Evolutionary conservation across 78 protist species (phyloP).

Genomic region (Dictyostelium intermedium): DNA sequence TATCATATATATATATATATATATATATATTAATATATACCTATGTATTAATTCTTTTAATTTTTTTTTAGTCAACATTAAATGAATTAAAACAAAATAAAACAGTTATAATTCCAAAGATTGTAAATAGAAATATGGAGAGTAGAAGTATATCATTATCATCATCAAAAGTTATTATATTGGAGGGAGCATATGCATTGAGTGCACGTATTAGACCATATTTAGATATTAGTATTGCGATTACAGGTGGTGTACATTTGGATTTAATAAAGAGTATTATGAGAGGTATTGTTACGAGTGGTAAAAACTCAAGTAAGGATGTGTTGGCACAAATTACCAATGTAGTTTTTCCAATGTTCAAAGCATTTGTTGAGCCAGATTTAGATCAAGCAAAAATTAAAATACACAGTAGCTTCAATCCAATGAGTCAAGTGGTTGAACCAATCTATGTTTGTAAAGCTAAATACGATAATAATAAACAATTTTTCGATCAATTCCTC

Average conservation of each 20-base stretch:
- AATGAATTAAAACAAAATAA: slow-evolving; percentile 48
- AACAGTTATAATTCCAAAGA: slow-evolving; percentile 61
- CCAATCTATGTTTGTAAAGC: slow-evolving; percentile 72
- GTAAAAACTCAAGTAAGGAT: slow-evolving; percentile 70
- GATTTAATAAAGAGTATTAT: slow-evolving; percentile 81
- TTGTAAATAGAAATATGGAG: slow-evolving; percentile 60
- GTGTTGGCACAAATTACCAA: slow-evolving; percentile 81
- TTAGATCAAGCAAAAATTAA: slow-evolving; percentile 75
- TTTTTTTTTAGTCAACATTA: slow-evolving; percentile 21
- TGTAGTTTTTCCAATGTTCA: slow-evolving; percentile 86
- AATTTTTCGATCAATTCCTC: slow-evolving; percentile 45
- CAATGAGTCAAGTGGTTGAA: slow-evolving; percentile 82
- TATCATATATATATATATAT: not conserved
- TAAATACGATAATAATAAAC: slow-evolving; percentile 55
- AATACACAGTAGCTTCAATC: slow-evolving; percentile 62
- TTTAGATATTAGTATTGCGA: slow-evolving; percentile 64
- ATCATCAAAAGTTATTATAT: slow-evolving; percentile 49
- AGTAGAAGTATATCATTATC: not conserved
- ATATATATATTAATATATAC: not conserved
- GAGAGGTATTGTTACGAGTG: slow-evolving; percentile 66
- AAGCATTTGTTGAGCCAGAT: slow-evolving; percentile 85
- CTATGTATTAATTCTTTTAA: not conserved
- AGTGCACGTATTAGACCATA: slow-evolving; percentile 48
- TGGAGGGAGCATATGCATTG: slow-evolving; percentile 82
- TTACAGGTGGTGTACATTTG: slow-evolving; percentile 87